Evolutionary conservation across 495 filamentous ascomycete species (phyloP), one percentile per base, ranked within the genome.

Genomic region (Penicillium waksmanii): DNA sequence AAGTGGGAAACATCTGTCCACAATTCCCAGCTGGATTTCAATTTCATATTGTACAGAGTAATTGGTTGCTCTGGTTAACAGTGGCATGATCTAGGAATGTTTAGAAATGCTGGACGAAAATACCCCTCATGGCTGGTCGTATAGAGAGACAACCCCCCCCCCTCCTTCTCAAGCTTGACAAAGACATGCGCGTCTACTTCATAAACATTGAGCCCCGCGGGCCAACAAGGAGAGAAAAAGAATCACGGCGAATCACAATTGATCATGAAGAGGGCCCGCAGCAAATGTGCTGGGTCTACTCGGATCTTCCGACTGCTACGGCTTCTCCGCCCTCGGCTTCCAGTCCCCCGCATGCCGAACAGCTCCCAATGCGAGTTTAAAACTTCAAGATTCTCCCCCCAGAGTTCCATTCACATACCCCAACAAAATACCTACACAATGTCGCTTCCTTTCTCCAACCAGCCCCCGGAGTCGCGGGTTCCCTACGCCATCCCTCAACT

Each of bases 401-500:
- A 57, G 9, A 36, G 31, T 33, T 5, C n/a, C 12, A 9, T n/a
- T 18, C 42, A 7, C 7, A 44, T 17, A 44, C 5, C 42, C 3
- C 17, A 21, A 2, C 1, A 12, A 44, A 19, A 5, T 10, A 44
- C 18, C 15, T 17, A 25, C 54, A 66, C 18, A 51, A 75, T 73
- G 73, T 58, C 73, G 11, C 52, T 73, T 12, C 58, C 61, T 19
- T 71, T 64, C 42, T 64, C 51, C 25, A 67, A 63, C 33, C 56
- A 65, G 23, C 68, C 72, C 5, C 72, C 72, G 13, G 53, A 57
- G 2, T 56, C 53, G 50, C 69, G 70, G 49, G 61, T 69, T 11
- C 67, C 76, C 1, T 80, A 80, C 56, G 73, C 75, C 9, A 73
- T 79, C 27, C 72, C 73, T 21, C 74, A 76, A 25, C 66, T 74